Evolutionary conservation across 148 eudicot genomes (phyloP).

Genomic region (Amaranthus hypochondriacus): DNA sequence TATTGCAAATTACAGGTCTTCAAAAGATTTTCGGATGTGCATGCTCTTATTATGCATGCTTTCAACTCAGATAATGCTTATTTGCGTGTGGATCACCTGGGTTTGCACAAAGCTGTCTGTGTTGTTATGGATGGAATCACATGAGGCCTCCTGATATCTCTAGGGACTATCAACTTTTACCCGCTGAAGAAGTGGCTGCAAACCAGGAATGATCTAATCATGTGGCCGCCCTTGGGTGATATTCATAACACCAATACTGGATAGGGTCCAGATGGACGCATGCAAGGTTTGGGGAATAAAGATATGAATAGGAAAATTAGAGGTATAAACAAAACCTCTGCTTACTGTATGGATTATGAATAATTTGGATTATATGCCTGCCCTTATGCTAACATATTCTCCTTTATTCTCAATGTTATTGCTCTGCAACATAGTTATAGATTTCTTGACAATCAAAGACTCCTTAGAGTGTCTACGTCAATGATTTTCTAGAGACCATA

Average conservation of each 20-base stretch:
- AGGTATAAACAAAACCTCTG: conserved; percentile 59
- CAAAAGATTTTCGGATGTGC: conserved; percentile 82
- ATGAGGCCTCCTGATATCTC: conserved; percentile 76
- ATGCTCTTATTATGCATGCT: conserved; percentile 79
- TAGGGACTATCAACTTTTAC: conserved; percentile 63
- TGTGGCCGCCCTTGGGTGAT: conserved; percentile 93
- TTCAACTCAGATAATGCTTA: conserved; percentile 70
- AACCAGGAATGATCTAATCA: conserved; percentile 76
- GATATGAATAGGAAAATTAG: conserved; percentile 79
- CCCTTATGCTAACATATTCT: not conserved
- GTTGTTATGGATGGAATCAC: conserved; percentile 91
- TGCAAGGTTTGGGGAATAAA: conserved; percentile 96
- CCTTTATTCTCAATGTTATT: not conserved
- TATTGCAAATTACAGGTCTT: conserved; percentile 81
- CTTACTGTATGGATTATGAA: conserved; percentile 24
- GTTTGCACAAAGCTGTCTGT: conserved; percentile 93
- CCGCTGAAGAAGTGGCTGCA: conserved; percentile 73
- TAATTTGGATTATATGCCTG: conserved; percentile 9
- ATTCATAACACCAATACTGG: conserved; percentile 83
- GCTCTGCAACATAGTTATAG: not conserved
- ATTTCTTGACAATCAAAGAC: not conserved
- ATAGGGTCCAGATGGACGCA: conserved; percentile 80
- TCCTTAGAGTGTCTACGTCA: not conserved
- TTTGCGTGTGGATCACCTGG: conserved; percentile 78
- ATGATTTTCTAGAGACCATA: not conserved